Evolutionary conservation across 2,329 filamentous ascomycete species (phyloP).

Genomic region (Aaosphaeria pasadenensis): DNA sequence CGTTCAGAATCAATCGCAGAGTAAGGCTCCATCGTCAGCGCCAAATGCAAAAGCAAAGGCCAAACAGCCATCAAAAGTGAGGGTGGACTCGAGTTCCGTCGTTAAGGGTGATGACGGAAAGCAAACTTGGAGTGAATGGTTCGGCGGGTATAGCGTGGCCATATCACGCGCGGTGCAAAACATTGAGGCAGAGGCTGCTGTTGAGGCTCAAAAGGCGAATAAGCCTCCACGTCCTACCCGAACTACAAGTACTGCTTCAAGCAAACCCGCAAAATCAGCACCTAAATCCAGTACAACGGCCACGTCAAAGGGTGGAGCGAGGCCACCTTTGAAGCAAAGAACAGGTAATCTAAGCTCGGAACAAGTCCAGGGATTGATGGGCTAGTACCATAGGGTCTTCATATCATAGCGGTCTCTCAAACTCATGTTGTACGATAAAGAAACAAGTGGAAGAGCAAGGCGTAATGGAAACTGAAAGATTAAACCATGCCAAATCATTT

Average conservation of each 20-base stretch:
- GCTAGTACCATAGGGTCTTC: not conserved
- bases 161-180: conserved; percentile 34
- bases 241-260: not conserved
- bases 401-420: no score
- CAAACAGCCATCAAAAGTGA: not conserved
- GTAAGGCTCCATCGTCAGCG: not conserved
- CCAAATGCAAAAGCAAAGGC: not conserved
- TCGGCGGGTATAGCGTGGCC: conserved; percentile 37
- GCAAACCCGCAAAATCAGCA: not conserved
- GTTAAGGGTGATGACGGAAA: conserved; percentile 15
- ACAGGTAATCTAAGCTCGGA: conserved; percentile 18
- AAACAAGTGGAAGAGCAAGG: no score
- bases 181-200: conserved; percentile 34
- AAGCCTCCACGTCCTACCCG: not conserved
- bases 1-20: conserved; percentile 3
- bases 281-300: not conserved
- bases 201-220: conserved; percentile 22
- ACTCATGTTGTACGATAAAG: no score
- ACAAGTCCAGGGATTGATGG: conserved; percentile 23
- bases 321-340: conserved; percentile 13
- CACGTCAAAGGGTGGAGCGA: conserved; percentile 2
- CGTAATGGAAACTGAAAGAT: no score
- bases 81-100: conserved; percentile 9
- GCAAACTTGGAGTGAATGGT: conserved; percentile 37
- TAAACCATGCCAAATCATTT: no score